Evolutionary conservation across 2,329 filamentous ascomycete species (phyloP), one percentile per base, ranked within the genome.

Genomic region (Fonsecaea erecta): DNA sequence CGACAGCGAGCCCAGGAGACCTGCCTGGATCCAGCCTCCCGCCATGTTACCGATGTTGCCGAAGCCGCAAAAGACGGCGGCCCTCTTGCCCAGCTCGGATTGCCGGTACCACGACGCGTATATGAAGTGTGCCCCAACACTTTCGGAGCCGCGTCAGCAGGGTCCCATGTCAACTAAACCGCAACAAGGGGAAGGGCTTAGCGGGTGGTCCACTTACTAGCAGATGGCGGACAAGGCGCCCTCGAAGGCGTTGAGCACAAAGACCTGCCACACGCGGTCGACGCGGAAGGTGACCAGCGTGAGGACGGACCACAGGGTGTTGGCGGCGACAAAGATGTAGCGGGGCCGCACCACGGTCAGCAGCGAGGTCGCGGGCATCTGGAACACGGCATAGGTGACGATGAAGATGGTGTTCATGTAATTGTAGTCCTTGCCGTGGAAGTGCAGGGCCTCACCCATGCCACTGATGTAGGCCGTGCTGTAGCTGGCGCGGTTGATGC

Each of bases 21-120:
- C 79, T 0, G 79, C 79, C 64, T 81, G 79, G 26, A 82, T 81
- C 79, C 79, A 81, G 0, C 79, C 78, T 2, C 79, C 79, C 0
- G 79, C 75, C 78, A 81, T 80, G 28, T 76, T 80, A 0, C 79
- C 79, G 3, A 81, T 53, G 54, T 81, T 78, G 0, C 79, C 79
- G 52, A 80, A 80, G 0, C 75, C 74, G 60, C 78, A 80, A 53
- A 82, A 81, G 52, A 63, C 8, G 18, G 53, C 60, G 1, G 60
- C 60, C 12, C 60, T 18, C 43, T 51, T 79, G 0, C 77, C 79
- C 3, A 81, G 74, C 62, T 81, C 79, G 0, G 77, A 77, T 54
- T 76, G 76, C 58, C 77, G 78, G 61, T 81, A 82, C 80, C 80
- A 81, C 2, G 77, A 78, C 0, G 77, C 79, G 52, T 80, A 79